Evolutionary conservation across 192 early-diverging fungal genomes (phyloP), one percentile per base, ranked within the genome.

Genomic region (Backusella parvicylindrica): DNA sequence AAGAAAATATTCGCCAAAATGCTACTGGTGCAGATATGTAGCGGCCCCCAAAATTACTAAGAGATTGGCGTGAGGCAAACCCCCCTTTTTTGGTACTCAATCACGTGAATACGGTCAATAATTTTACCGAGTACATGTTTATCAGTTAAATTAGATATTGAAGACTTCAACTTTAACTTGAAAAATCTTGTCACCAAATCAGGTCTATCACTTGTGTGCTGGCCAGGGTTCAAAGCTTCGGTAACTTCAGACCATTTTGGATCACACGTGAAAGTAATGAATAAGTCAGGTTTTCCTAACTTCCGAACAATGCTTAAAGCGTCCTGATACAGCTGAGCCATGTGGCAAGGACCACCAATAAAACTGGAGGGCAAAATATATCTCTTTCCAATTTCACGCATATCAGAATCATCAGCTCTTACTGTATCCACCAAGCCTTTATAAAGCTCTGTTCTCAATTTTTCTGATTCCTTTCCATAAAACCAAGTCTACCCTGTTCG

Each of bases 1-100:
- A 84, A 30, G 21, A 30, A 43, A 79, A 79, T 6, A 84, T 73
- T 47, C 75, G 43, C 68, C 75, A 84, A 16, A 72, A 72, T 13
- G 66, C 69, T 71, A 80, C 79, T 49, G 35, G 50, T 13, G 79
- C 69, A 38, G 77, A 75, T 2, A 79, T 60, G 40, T 75, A 83
- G 1, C 71, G 63, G 38, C 68, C 63, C 32, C 63, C 38, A 82
- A n/a, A 67, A 82, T 85, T 3, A 82, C 43, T 4, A 82, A 72
- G 13, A 84, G 79, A 31, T 84, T 74, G 0, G 67, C 75, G 66
- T 84, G 79, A 68, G 80, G 76, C 16, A 84, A 38, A 7, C 80
- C 83, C 2, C 37, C 1, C 81, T 49, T 32, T 82, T 85, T 26
- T 85, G 81, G 32, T 81, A 85, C 50, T 85, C 84, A 63, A 85